Conservation (phyloP, 805 yeast species). For the Saturnispora sekii region DNA sequence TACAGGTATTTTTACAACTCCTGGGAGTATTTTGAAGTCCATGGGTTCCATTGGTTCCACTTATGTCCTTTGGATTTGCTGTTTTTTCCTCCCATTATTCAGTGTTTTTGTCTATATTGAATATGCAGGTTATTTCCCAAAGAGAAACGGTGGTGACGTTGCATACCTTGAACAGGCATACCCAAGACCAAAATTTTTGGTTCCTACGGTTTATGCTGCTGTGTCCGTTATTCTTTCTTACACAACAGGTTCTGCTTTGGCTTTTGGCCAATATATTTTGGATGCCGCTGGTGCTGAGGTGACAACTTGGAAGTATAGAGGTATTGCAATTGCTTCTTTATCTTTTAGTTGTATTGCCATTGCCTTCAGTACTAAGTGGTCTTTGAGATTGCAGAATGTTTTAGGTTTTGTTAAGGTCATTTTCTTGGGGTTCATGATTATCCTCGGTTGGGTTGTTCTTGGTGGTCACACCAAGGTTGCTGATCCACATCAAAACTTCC, state of each 20-base stretch:
- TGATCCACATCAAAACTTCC: slow-evolving; percentile 22
- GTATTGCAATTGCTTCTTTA: slow-evolving; percentile 65
- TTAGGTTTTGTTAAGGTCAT: slow-evolving; percentile 66
- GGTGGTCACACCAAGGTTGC: slow-evolving; percentile 49
- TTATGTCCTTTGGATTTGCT: slow-evolving; percentile 34
- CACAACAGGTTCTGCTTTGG: slow-evolving; percentile 79
- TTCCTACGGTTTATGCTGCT: slow-evolving; percentile 57
- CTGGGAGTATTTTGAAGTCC: slow-evolving; percentile 45
- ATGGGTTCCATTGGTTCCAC: slow-evolving; percentile 36
- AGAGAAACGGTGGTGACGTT: slow-evolving; percentile 78
- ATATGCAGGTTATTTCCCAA: slow-evolving; percentile 33
- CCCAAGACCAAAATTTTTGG: slow-evolving; percentile 57
- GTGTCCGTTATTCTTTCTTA: slow-evolving; percentile 71
- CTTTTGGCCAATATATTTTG: slow-evolving; percentile 68
- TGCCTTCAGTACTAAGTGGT: slow-evolving; percentile 50
- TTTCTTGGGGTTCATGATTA: slow-evolving; percentile 58
- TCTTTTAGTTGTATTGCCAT: slow-evolving; percentile 61
- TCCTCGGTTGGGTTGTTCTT: slow-evolving; percentile 78
- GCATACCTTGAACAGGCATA: slow-evolving; percentile 68
- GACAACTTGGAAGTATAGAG: slow-evolving; percentile 70
- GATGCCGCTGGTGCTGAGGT: slow-evolving; percentile 62
- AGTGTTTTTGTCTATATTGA: slow-evolving; percentile 32
- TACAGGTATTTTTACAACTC: slow-evolving; percentile 68
- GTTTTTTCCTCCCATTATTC: slow-evolving; percentile 31
- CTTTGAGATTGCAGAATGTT: slow-evolving; percentile 53